Evolutionary conservation across 2,329 filamentous ascomycete species (phyloP), one percentile per base, ranked within the genome.

Genomic region (Mariannaea elegans): DNA sequence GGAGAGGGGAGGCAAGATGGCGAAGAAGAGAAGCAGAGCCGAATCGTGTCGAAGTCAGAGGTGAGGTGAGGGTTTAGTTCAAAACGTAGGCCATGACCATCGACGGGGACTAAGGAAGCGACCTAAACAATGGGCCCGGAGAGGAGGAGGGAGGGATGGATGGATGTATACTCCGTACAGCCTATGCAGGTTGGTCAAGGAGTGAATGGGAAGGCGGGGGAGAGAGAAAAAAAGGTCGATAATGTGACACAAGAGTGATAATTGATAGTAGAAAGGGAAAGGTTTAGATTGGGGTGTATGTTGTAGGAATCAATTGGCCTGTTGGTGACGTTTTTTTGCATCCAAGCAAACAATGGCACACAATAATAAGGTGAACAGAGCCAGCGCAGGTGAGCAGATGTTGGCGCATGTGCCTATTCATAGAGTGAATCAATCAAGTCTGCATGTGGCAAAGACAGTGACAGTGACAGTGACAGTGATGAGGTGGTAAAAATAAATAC

Each of bases 41-140:
- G 38, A 52, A 34, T 34, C 47, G 8, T 23, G 18, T 31, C 29
- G 16, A 24, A 32, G 23, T 34, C 24, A 16, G 39, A 9, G 18
- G 13, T n/a, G 29, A 19, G 23, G 34, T 13, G 18, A 54, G 19
- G 12, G 18, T 41, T 34, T 57, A 48, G 47, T 60, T 61, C 39
- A 64, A 14, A 36, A 14, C 32, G 32, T 56, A 56, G 59, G 49
- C 65, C 59, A 69, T 51, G 61, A 49, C 53, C 63, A 61, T 47
- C 45, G 19, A 41, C 27, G 42, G 24, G 19, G 48, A 32, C 36
- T 23, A 52, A 39, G 49, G 36, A 36, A 36, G 7, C 10, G 32
- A n/a, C 32, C 32, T n/a, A 36, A n/a, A 36, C 4, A n/a, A 8
- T 13, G 14, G 32, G 32, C 32, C 32, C 32, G 32, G 32, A 36